Evolutionary conservation across 176 grass and related monocot species (phyloP), one percentile per base, ranked within the genome.

Genomic region (Oryza meyeriana): DNA sequence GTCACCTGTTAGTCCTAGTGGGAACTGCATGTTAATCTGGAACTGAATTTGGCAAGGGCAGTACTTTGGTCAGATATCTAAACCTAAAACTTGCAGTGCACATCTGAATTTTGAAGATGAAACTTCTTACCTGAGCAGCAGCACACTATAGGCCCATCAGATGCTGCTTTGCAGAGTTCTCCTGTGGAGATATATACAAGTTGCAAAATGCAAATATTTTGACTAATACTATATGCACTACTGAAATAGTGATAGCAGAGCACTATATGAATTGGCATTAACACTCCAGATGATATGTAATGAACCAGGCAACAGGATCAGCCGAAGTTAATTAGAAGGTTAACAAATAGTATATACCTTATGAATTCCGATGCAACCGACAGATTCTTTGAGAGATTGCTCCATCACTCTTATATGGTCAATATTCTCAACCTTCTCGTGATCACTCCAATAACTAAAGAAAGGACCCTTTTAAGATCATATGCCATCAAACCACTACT

Each of bases 321-420:
- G 31, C 10, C 20, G 11, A 69, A 72, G 50, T 75, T 25, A 80
- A 22, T 50, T 4, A 63, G 11, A 69, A 77, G 74, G 30, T 27
- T 36, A 73, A 47, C 1, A 36, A 24, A 55, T 26, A 42, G 47
- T 17, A 59, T 3, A 39, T 91, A 91, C 89, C 86, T 94, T 94
- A 63, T 94, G 83, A 16, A 66, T 76, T 12, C 45, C 80, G 38
- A 94, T 89, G 28, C 39, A 80, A 67, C 69, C 65, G 66, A 94
- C 76, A 70, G 83, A 91, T 78, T 91, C 80, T 30, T 79, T 86
- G 28, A 94, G 89, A 75, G 92, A 89, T 84, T 91, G 88, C 71
- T 94, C 89, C 92, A 94, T 91, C 36, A 72, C 88, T 85, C 83
- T 87, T 65, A 94, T 94, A 64, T 91, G 83, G 61, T 94, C 80